Conservation (phyloP, 2,329 filamentous ascomycete species). For the Xylaria sp. region DNA sequence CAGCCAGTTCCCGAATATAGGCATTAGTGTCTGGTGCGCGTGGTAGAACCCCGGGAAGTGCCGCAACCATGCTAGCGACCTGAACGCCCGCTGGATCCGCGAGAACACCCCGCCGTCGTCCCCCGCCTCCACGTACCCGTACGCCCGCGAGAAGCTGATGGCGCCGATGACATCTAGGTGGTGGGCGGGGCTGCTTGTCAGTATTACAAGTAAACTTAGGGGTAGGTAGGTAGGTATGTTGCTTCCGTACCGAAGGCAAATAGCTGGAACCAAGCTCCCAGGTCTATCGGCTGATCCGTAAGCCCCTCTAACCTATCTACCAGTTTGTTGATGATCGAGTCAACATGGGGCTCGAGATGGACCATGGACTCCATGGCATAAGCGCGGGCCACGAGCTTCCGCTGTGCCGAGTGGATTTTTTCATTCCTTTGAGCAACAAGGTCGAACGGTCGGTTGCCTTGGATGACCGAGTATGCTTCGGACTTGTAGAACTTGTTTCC, state of each 20-base stretch:
- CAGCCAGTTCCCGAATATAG: constrained; percentile 17
- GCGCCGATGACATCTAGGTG: constrained; percentile 20
- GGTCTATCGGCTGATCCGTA: constrained; percentile 3
- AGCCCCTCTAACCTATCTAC: constrained; percentile 9
- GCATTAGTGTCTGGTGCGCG: constrained; percentile 15
- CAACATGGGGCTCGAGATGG: constrained; percentile 18
- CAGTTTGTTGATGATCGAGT: constrained; percentile 1
- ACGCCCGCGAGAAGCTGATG: constrained; percentile 19
- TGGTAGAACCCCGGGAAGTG: background rate
- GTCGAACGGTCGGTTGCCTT: constrained; percentile 21
- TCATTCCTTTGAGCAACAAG: constrained; percentile 17
- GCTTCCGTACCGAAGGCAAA: constrained; percentile 16
- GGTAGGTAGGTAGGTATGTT: too few relatives aligned
- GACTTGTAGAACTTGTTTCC: constrained; percentile 1
- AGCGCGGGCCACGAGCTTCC: constrained; percentile 19
- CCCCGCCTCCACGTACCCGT: constrained; percentile 17
- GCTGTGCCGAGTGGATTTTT: constrained; percentile 19
- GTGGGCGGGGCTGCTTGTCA: too few relatives aligned
- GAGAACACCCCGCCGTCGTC: constrained; percentile 15
- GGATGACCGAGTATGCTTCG: constrained; percentile 11
- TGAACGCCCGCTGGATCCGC: background rate
- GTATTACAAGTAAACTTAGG: too few relatives aligned
- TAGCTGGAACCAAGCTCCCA: constrained; percentile 18
- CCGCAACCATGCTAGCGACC: constrained; percentile 10
- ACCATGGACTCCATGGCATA: constrained; percentile 24